Evolutionary conservation across 331 rosid genomes (phyloP), one percentile per base, ranked within the genome.

Genomic region (Phaseolus coccineus): DNA sequence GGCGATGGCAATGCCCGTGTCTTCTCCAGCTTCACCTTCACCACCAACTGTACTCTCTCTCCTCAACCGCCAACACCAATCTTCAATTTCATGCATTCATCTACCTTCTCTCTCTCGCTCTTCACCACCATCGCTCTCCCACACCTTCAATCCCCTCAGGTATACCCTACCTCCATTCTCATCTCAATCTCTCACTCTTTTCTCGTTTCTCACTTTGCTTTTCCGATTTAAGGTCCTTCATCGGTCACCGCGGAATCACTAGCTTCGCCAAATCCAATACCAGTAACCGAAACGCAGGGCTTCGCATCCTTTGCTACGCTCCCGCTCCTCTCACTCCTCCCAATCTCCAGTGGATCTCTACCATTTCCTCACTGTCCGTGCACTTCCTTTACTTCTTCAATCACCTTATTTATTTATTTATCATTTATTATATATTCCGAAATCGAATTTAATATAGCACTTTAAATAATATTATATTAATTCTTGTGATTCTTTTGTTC

Each of bases 301-400:
- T 80, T 64, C 78, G 88, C 39, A 79, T 80, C 7, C 83, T 78
- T 79, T 90, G 90, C 69, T 88, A 85, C 59, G 86, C 97, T 77
- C 64, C 76, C 8, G 57, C 74, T 73, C 92, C 91, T 77, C 28
- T 94, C 66, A 15, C 84, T 56, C 71, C 74, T 79, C 79, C 85
- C 52, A 87, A 62, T 80, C 77, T 95, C 58, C 98, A 88, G 66
- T 90, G 87, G 89, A 78, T 95, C 88, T 83, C 93, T 40, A 33
- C 87, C 58, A 69, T 95, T 78, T 89, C 93, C 73, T 65, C 94
- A 53, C 84, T 78, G 99, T 95, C 22, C 69, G 69, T 74, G 40
- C 59, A 28, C n/a, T 73, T 35, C 0, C 37, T 37, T 31, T 61
- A 6, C 27, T 2, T 40, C 16, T 69, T 27, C 74, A 13, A 25